phyloP scores from a whole-genome alignment of 352 stramenopile species.

The Globisporangium sylvaticum region DNA sequence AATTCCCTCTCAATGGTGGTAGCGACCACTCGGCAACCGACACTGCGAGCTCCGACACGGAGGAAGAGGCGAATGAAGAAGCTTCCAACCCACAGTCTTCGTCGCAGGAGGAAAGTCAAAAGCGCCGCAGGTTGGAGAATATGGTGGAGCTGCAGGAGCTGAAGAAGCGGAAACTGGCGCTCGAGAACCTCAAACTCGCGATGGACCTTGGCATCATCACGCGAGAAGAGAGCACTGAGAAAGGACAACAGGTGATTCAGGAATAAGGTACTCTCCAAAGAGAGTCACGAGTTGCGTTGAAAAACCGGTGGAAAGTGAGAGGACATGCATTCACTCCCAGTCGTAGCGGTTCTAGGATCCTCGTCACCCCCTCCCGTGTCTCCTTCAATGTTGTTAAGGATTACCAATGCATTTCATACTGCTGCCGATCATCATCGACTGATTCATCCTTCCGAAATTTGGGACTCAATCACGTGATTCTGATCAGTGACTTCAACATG shows the following conservation, averaged over 20 bases:
- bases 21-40: not conserved
- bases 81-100: not conserved
- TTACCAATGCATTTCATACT: no score
- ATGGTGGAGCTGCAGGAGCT: conserved; percentile 1
- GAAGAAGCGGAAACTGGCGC: not conserved
- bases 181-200: not conserved
- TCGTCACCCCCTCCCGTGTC: no score
- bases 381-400: no score
- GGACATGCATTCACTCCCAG: no score
- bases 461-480: no score
- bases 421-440: no score
- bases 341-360: no score
- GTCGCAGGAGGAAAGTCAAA: not conserved
- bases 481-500: no score
- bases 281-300: no score
- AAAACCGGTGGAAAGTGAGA: no score
- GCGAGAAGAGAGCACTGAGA: not conserved
- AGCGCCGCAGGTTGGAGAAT: not conserved
- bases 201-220: not conserved
- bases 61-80: not conserved
- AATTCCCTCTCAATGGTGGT: not conserved
- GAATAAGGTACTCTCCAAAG: not conserved
- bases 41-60: not conserved
- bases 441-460: no score
- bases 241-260: not conserved